phyloP scores from a whole-genome alignment of 2,329 filamentous ascomycete genomes.

The Aspergillus niger region DNA sequence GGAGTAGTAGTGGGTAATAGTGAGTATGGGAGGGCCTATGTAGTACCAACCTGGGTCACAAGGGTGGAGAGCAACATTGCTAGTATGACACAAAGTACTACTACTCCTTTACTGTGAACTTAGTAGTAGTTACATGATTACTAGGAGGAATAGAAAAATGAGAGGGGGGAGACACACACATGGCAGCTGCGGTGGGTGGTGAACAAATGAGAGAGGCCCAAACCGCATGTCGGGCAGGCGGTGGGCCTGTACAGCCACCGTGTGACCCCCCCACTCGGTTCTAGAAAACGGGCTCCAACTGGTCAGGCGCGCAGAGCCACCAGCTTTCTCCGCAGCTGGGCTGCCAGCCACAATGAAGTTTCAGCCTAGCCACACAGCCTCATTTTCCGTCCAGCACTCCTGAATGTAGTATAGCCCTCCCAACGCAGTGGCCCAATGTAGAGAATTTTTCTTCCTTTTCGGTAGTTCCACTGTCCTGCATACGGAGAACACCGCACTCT shows the following conservation, averaged over 20 bases:
- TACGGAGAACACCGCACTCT: not conserved
- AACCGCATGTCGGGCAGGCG: not conserved
- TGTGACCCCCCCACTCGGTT: not conserved
- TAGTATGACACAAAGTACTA: too few species aligned
- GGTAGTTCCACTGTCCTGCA: not conserved
- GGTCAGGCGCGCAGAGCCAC: constrained; percentile 5
- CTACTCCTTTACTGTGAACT: too few species aligned
- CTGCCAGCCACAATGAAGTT: constrained; percentile 16
- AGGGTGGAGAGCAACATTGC: too few species aligned
- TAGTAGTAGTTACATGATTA: too few species aligned
- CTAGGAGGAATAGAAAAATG: not conserved
- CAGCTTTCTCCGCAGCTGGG: constrained; percentile 8
- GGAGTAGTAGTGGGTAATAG: too few species aligned
- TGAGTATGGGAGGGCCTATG: too few species aligned
- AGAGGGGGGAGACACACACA: not conserved
- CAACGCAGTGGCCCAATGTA: not conserved
- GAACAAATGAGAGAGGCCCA: not conserved
- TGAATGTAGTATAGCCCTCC: not conserved
- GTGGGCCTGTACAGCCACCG: constrained; percentile 5
- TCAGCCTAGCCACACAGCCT: constrained; percentile 18
- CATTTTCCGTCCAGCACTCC: constrained; percentile 5
- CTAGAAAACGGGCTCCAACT: not conserved
- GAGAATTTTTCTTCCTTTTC: not conserved
- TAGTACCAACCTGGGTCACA: too few species aligned
- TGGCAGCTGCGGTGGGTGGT: not conserved